Evolutionary conservation across 2,329 filamentous ascomycete species (phyloP).

Genomic region (Penicillium sp.): DNA sequence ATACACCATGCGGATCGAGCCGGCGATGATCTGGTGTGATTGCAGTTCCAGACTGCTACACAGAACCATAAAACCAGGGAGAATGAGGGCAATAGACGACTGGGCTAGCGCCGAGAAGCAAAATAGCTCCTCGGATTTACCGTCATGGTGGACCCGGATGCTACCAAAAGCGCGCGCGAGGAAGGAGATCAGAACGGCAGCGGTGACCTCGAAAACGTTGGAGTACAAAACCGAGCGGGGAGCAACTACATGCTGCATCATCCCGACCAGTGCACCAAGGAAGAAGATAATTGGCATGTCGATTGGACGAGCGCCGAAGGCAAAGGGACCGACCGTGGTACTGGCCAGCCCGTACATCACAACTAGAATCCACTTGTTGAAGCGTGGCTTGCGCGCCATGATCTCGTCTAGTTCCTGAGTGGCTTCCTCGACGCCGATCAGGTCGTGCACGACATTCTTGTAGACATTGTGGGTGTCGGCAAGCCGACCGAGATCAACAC

Average conservation of each 20-base stretch:
- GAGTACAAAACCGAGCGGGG: slow-evolving; percentile 68
- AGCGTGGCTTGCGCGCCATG: slow-evolving; percentile 57
- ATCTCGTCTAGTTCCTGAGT: slow-evolving; percentile 53
- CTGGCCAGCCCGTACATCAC: slow-evolving; percentile 73
- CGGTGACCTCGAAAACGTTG: slow-evolving; percentile 65
- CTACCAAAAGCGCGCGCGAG: slow-evolving; percentile 67
- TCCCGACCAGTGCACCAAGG: slow-evolving; percentile 70
- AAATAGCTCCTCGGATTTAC: slow-evolving; percentile 49
- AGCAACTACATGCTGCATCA: slow-evolving; percentile 71
- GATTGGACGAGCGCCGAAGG: slow-evolving; percentile 73
- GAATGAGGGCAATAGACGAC: slow-evolving; percentile 69
- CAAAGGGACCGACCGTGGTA: slow-evolving; percentile 73
- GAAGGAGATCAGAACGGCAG: slow-evolving; percentile 66
- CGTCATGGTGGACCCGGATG: slow-evolving; percentile 50
- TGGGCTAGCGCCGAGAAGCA: slow-evolving; percentile 72
- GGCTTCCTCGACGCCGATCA: slow-evolving; percentile 49
- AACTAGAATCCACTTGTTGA: slow-evolving; percentile 56
- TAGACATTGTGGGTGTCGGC: slow-evolving; percentile 49
- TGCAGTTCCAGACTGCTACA: slow-evolving; percentile 65
- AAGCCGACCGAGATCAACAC: slow-evolving; percentile 47
- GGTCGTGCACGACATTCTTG: slow-evolving; percentile 50
- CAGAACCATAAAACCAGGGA: slow-evolving; percentile 66
- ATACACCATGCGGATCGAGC: slow-evolving; percentile 73
- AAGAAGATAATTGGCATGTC: slow-evolving; percentile 77
- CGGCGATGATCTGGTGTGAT: slow-evolving; percentile 66